Base-by-base conservation (phyloP, 768 basidiomycete species). In the Boletales sp. region DNA sequence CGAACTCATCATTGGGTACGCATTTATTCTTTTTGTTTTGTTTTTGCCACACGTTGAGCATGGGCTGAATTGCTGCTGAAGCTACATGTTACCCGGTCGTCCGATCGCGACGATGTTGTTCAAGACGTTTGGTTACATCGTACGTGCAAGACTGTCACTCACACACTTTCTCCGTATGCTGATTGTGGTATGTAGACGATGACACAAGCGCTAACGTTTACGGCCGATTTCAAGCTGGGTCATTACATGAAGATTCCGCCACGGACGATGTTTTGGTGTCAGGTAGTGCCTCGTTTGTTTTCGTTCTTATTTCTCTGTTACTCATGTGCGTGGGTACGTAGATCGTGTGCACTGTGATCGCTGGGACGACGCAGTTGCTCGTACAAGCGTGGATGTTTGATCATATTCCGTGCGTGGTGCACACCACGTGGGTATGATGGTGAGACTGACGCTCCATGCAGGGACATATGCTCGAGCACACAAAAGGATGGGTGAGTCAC, bases 21-120 rank as follows among this genome's bases (percentile, higher is more conserved):
- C 5, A 21, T 10, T 37, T 11, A 4, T 2, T 21, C 21, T 21
- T 14, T 32, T 39, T 13, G 10, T 9, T 15, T 18, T 8, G 12
- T 8, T 30, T 38, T 40, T 13, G 8, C 40, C 18, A 24, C 15
- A 13, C 48, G n/a, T 4, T 3, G 21, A 5, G n/a, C 37, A 43
- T 55, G 11, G 59, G 18, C 14, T 42, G 5, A 15, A 13, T 34
- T 43, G 21, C 21, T 4, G 21, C 21, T 4, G 21, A 19, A 68
- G 69, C 18, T 90, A 89, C 58, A 80, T 78, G 21, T 75, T 88
- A 37, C 90, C 89, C 12, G 89, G 90, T 2, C 79, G 78, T 14
- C 87, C 89, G 6, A 64, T 90, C 48, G 88, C 90, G 0, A 87
- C 82, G 76, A 89, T 91, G 88, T 72, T 90, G 73, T 90, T 90